Evolutionary conservation across 1,284 basidiomycete genomes (phyloP), one percentile per base, ranked within the genome.

Genomic region (Ceratobasidium sp.): DNA sequence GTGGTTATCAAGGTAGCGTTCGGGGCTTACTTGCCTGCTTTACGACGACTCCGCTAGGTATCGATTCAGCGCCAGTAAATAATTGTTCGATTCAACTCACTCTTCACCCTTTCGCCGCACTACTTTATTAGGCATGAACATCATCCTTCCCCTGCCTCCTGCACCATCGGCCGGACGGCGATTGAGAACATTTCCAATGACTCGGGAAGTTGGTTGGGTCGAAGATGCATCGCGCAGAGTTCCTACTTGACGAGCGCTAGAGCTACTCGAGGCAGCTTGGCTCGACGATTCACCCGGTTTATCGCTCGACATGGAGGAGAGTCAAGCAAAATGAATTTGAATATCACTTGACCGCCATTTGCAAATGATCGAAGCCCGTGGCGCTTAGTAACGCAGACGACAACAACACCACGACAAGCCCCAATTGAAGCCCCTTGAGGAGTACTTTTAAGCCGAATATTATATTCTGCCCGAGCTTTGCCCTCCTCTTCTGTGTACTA

Each of bases 81-180:
- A 8, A 34, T 20, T 38, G 29, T 13, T 13, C 22, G 15, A 40
- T 31, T 15, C 15, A 43, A 53, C 71, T 71, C 43, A 72, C 72
- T 69, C 55, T 49, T 71, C 68, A n/a, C 43, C 52, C 1, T 74
- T 74, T 29, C 76, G 73, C 32, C 76, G 72, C 34, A 78, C 73
- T 1, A 78, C 77, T 56, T 77, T 75, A 64, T 75, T 76, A 22
- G 79, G 79, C 74, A 76, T 77, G 70, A 80, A 80, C 73, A 79
- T 80, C 76, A 78, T 70, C 69, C 73, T 78, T 7, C 72, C 73
- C 49, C 52, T 68, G 8, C 69, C 55, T 38, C 54, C 69, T 47
- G 53, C 45, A 12, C 70, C 56, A n/a, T 71, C 54, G 12, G 64
- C 38, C 7, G 52, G 60, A 17, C 47, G 50, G 15, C 57, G 71